These are phyloP conservation scores for Quercus berberidifolia DNA, from an alignment of 306 rosid genomes.

Conservation along the genomic window DNA sequence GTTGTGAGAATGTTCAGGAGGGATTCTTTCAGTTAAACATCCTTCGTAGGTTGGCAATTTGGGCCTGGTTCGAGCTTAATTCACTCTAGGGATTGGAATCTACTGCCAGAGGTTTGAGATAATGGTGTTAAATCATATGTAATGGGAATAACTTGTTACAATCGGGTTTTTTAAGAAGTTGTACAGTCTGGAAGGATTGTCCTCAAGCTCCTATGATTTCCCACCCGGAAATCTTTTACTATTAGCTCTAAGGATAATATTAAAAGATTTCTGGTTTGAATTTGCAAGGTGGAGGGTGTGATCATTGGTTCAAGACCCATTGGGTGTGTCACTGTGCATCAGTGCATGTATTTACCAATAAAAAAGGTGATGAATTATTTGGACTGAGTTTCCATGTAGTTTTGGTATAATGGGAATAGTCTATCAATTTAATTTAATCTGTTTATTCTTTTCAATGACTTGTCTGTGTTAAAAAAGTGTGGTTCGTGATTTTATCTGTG, in stretches of 20 bases:
- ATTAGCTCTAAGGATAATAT: neutral
- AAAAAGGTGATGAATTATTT: too few species aligned
- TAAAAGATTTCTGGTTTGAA: too few species aligned
- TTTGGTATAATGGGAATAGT: neutral
- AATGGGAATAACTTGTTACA: neutral
- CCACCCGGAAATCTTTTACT: neutral
- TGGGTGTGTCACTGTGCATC: too few species aligned
- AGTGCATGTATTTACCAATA: too few species aligned
- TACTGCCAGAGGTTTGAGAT: neutral
- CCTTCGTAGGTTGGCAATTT: neutral
- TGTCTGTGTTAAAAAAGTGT: neutral
- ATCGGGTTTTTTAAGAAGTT: neutral
- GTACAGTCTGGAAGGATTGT: neutral
- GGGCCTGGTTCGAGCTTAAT: neutral
- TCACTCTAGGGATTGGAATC: neutral
- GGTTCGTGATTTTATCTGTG: neutral
- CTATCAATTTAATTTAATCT: neutral
- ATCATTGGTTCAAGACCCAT: too few species aligned
- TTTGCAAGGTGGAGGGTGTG: too few species aligned
- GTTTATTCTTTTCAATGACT: neutral
- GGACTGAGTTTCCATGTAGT: neutral
- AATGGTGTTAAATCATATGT: neutral
- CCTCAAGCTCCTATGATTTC: neutral
- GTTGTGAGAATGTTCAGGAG: neutral
- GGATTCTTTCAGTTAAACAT: neutral